Evolutionary conservation across 2,329 filamentous ascomycete species (phyloP).

Genomic region (Colletotrichum sp.): DNA sequence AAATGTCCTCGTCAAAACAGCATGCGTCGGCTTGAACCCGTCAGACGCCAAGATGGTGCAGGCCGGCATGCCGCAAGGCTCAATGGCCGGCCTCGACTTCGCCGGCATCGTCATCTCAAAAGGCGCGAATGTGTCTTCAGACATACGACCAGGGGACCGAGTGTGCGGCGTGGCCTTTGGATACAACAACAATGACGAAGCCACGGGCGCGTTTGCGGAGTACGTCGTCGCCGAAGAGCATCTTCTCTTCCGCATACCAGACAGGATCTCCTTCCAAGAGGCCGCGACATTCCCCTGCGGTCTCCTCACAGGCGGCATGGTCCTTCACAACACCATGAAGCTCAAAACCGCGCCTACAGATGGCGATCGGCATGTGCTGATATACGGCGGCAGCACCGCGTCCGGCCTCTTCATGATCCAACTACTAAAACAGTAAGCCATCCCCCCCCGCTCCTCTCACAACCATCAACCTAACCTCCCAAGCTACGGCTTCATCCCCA

Average conservation of each 20-base stretch:
- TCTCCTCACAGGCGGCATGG: neutral
- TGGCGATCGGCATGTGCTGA: constrained; percentile 34
- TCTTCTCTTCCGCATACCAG: constrained; percentile 28
- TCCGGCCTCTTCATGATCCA: constrained; percentile 49
- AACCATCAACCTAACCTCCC: neutral
- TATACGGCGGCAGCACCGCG: constrained; percentile 49
- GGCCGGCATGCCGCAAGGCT: constrained; percentile 27
- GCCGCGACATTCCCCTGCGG: constrained; percentile 25
- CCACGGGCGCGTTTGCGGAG: constrained; percentile 33
- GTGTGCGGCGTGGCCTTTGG: constrained; percentile 29
- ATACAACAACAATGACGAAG: constrained; percentile 19
- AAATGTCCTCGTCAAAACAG: constrained; percentile 26
- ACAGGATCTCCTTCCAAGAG: constrained; percentile 25
- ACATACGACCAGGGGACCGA: constrained; percentile 27
- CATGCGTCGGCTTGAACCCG: constrained; percentile 39
- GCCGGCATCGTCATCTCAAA: constrained; percentile 34
- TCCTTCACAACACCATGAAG: constrained; percentile 26
- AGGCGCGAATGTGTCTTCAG: constrained; percentile 29
- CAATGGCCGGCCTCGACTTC: constrained; percentile 38
- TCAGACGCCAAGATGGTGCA: constrained; percentile 37
- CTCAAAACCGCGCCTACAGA: constrained; percentile 27
- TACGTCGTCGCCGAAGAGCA: constrained; percentile 26
- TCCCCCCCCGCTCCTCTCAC: constrained; percentile 17
- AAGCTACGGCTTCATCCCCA: constrained; percentile 39
- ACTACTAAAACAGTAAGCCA: neutral